These are phyloP conservation scores for Aspergillus baeticus DNA, from an alignment of 495 filamentous ascomycete genomes.

Conservation along the genomic window DNA sequence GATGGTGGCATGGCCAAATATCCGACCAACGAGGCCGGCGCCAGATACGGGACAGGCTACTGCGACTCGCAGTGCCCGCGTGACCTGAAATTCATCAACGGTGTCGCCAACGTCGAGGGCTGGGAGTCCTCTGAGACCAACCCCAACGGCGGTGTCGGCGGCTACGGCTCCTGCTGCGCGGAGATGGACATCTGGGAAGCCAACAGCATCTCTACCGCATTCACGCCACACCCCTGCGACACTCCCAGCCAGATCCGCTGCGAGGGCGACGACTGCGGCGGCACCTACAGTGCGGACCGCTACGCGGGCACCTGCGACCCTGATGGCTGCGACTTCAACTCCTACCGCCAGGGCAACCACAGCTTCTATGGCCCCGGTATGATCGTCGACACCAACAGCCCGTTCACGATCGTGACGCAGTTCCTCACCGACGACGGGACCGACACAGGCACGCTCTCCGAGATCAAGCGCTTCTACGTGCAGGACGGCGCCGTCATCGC, in stretches of 20 bases:
- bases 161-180: slow-evolving; percentile 65
- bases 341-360: slow-evolving; percentile 62
- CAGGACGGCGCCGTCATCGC: slow-evolving; percentile 63
- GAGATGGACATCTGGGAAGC: slow-evolving; percentile 77
- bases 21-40: slow-evolving; percentile 63
- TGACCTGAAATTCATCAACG: slow-evolving; percentile 68
- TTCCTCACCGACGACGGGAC: slow-evolving; percentile 61
- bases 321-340: slow-evolving; percentile 79
- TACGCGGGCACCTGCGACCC: slow-evolving; percentile 66
- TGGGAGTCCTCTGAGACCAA: slow-evolving; percentile 60
- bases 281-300: slow-evolving; percentile 40
- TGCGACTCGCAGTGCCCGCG: slow-evolving; percentile 72
- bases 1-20: slow-evolving; percentile 56
- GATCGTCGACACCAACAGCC: slow-evolving; percentile 61
- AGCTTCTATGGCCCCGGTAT: slow-evolving; percentile 61
- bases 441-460: slow-evolving; percentile 50
- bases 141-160: slow-evolving; percentile 56
- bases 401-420: slow-evolving; percentile 69
- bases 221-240: slow-evolving; percentile 65
- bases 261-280: slow-evolving; percentile 54
- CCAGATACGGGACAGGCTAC: slow-evolving; percentile 72
- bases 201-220: slow-evolving; percentile 57
- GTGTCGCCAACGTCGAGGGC: slow-evolving; percentile 60
- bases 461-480: slow-evolving; percentile 72
- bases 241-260: slow-evolving; percentile 56